A percentile compares a stretch with the other conserved stretches of the same genome.
phyloP scores from a whole-genome alignment of 1,284 basidiomycete genomes.

The Boletellus deceptivus region DNA sequence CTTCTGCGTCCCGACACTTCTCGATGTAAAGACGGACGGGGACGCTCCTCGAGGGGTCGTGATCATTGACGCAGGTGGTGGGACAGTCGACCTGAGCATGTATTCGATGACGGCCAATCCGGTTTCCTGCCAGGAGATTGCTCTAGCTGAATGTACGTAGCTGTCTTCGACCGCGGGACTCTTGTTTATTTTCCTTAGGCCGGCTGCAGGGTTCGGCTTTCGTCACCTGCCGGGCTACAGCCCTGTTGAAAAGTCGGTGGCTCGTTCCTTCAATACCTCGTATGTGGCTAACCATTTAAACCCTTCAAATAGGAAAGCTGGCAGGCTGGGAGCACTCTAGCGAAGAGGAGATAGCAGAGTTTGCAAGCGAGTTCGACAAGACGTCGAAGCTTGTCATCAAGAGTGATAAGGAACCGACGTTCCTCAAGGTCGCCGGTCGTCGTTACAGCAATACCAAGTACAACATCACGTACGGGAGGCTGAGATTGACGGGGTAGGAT shows the following conservation, averaged over 20 bases:
- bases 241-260: conserved; percentile 6
- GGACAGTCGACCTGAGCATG: no score
- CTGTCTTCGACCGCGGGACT: no score
- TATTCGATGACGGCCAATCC: no score
- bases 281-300: conserved; percentile 16
- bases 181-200: conserved; percentile 2
- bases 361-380: no score
- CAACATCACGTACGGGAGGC: no score
- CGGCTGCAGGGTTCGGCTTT: conserved; percentile 29
- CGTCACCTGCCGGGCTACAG: conserved; percentile 38
- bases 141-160: conserved; percentile 35
- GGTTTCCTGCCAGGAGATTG: no score
- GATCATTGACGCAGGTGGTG: conserved; percentile 3
- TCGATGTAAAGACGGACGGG: conserved; percentile 2
- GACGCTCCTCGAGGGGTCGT: conserved; percentile 38
- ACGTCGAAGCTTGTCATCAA: no score
- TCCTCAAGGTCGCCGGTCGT: no score
- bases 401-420: no score
- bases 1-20: conserved; percentile 11
- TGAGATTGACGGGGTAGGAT: conserved; percentile 8
- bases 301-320: conserved; percentile 25
- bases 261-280: neutral
- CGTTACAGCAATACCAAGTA: no score
- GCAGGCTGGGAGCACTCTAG: conserved; percentile 11
- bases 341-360: no score